A percentile compares a stretch with the other conserved stretches of the same genome.
These are phyloP conservation scores for Glebionis coronaria DNA, from an alignment of 129 eudicot species.

Conservation along the genomic window DNA sequence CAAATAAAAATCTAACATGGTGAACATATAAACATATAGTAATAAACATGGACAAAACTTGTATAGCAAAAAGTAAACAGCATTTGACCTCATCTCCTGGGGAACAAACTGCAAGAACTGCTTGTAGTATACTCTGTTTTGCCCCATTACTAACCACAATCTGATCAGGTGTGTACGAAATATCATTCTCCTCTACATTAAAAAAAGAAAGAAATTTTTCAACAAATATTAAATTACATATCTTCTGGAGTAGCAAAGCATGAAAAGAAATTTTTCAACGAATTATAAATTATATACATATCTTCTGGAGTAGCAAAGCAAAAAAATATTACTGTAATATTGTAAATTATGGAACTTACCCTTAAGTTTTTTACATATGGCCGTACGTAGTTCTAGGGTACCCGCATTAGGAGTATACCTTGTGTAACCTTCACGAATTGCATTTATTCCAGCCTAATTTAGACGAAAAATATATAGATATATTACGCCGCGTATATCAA, in stretches of 20 bases:
- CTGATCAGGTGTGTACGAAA: slow-evolving; percentile 88
- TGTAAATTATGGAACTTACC: slow-evolving; percentile 39
- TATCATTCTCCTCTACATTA: slow-evolving; percentile 77
- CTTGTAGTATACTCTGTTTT: slow-evolving; percentile 89
- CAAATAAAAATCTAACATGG: no score
- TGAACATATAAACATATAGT: no score
- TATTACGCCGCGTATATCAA: background rate
- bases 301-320: background rate
- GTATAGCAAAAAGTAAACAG: slow-evolving; percentile 13
- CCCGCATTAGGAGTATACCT: slow-evolving; percentile 98
- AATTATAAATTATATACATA: background rate
- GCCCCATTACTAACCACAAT: slow-evolving; percentile 95
- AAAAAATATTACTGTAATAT: background rate
- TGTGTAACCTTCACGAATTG: slow-evolving; percentile 89
- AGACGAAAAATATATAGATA: background rate
- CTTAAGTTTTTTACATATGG: slow-evolving; percentile 80
- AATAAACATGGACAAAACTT: background rate
- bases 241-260: background rate
- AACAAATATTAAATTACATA: background rate
- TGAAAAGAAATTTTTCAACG: background rate
- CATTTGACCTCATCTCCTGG: slow-evolving; percentile 90
- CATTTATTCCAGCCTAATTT: slow-evolving; percentile 78
- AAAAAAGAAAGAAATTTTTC: background rate
- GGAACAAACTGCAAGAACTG: slow-evolving; percentile 94
- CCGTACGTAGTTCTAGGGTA: slow-evolving; percentile 75